phyloP scores from a whole-genome alignment of 129 eudicot species.

The Pseudognaphalium luteoalbum region DNA sequence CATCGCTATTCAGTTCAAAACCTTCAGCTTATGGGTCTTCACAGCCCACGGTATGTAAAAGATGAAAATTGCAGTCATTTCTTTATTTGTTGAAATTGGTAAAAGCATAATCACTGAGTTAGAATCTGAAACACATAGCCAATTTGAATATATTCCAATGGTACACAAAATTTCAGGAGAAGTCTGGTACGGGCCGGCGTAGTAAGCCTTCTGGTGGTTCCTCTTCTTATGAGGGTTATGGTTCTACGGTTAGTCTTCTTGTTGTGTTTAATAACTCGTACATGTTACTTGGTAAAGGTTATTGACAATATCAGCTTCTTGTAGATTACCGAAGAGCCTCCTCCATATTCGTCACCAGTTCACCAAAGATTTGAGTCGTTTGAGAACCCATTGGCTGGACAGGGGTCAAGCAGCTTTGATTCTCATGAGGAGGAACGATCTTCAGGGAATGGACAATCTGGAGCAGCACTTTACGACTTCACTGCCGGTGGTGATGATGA shows the following conservation, averaged over 20 bases:
- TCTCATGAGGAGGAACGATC: slow-evolving; percentile 77
- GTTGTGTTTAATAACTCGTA: neutral
- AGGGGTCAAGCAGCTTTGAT: slow-evolving; percentile 67
- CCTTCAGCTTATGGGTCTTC: slow-evolving; percentile 70
- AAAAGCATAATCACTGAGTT: neutral
- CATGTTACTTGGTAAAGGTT: neutral
- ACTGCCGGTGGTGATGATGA: slow-evolving; percentile 99
- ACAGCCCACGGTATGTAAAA: slow-evolving; percentile 58
- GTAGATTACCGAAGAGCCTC: slow-evolving; percentile 92
- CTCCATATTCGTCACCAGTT: slow-evolving; percentile 79
- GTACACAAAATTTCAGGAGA: slow-evolving; percentile 47
- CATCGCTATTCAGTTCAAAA: slow-evolving; percentile 89
- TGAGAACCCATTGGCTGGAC: slow-evolving; percentile 86
- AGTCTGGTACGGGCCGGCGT: slow-evolving; percentile 46
- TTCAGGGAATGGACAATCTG: slow-evolving; percentile 60
- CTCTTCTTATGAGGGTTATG: slow-evolving; percentile 57
- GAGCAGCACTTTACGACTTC: slow-evolving; percentile 94
- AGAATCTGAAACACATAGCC: neutral
- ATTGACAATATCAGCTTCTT: slow-evolving; percentile 6
- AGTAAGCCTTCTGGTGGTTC: slow-evolving; percentile 48
- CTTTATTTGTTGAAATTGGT: neutral
- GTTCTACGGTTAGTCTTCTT: slow-evolving; percentile 62
- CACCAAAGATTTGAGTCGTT: slow-evolving; percentile 77
- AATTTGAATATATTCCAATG: neutral
- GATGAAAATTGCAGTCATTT: neutral